phyloP scores from a whole-genome alignment of 1,284 basidiomycete species.

The Heterobasidion annosum region DNA sequence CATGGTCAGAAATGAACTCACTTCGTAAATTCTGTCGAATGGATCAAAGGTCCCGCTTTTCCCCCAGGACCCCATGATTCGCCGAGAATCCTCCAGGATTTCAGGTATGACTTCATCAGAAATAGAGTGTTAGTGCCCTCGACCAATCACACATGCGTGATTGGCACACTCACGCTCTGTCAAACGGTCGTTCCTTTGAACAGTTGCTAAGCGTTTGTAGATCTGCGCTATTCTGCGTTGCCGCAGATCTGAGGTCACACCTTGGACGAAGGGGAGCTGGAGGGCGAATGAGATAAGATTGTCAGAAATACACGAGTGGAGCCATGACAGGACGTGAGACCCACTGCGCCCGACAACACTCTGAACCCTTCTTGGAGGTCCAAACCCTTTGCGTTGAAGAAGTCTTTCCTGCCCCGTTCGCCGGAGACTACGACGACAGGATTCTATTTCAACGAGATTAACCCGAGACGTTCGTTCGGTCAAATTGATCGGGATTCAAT shows the following conservation, averaged over 20 bases:
- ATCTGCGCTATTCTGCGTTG: slow-evolving; percentile 50
- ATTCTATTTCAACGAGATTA: slow-evolving; percentile 32
- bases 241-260: slow-evolving; percentile 62
- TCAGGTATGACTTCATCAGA: slow-evolving; percentile 42
- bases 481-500: slow-evolving; percentile 1
- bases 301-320: not conserved
- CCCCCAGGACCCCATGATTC: slow-evolving; percentile 53
- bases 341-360: slow-evolving; percentile 63
- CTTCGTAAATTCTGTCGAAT: slow-evolving; percentile 62
- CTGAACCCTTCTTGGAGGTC: slow-evolving; percentile 72
- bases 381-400: slow-evolving; percentile 57
- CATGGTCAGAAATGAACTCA: slow-evolving; percentile 20
- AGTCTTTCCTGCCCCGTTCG: slow-evolving; percentile 54
- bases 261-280: slow-evolving; percentile 37
- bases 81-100: slow-evolving; percentile 53
- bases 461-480: slow-evolving; percentile 2
- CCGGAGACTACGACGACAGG: slow-evolving; percentile 65
- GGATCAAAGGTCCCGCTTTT: slow-evolving; percentile 53
- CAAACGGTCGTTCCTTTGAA: slow-evolving; percentile 52
- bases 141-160: slow-evolving; percentile 3
- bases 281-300: not conserved
- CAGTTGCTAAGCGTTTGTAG: slow-evolving; percentile 54
- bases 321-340: slow-evolving; percentile 16
- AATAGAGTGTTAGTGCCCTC: slow-evolving; percentile 7
- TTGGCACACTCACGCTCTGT: slow-evolving; percentile 37